Evolutionary conservation across 306 rosid genomes (phyloP).

Genomic region (Cucumis hystrix): DNA sequence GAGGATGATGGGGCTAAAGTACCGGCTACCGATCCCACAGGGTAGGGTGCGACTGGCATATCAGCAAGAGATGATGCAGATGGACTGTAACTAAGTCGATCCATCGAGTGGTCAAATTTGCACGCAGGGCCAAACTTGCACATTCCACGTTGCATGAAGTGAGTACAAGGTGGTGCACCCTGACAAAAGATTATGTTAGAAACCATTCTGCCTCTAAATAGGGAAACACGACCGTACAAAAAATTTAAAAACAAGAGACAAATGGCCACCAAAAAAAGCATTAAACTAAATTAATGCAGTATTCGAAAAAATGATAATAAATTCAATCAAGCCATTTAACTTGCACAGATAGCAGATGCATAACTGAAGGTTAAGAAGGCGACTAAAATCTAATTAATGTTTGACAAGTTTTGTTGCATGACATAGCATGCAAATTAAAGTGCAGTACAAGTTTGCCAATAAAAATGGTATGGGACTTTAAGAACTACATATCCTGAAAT

Average conservation of each 20-base stretch:
- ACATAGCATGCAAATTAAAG: not conserved
- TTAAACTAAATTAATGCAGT: not conserved
- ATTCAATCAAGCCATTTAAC: not conserved
- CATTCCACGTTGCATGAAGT: slow-evolving; percentile 75
- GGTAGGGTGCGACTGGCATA: slow-evolving; percentile 91
- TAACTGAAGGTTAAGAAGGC: not conserved
- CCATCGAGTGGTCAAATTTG: slow-evolving; percentile 87
- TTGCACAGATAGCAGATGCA: not conserved
- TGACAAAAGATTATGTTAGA: slow-evolving; percentile 22
- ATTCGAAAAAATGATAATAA: not conserved
- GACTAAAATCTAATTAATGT: not conserved
- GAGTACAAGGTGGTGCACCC: slow-evolving; percentile 90
- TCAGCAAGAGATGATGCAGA: slow-evolving; percentile 85
- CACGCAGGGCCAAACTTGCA: slow-evolving; percentile 88
- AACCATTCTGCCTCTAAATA: not conserved
- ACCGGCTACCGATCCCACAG: slow-evolving; percentile 79
- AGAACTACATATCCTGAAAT: not conserved
- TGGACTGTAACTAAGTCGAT: slow-evolving; percentile 81
- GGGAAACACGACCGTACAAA: not conserved
- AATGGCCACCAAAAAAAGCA: slow-evolving; percentile 1
- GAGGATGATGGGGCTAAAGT: slow-evolving; percentile 82
- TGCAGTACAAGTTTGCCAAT: not conserved
- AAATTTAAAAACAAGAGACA: not conserved
- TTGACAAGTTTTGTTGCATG: not conserved
- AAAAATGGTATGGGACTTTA: not conserved